Evolutionary conservation across 2,329 filamentous ascomycete species (phyloP), one percentile per base, ranked within the genome.

Genomic region (Phaeoacremonium minimum): DNA sequence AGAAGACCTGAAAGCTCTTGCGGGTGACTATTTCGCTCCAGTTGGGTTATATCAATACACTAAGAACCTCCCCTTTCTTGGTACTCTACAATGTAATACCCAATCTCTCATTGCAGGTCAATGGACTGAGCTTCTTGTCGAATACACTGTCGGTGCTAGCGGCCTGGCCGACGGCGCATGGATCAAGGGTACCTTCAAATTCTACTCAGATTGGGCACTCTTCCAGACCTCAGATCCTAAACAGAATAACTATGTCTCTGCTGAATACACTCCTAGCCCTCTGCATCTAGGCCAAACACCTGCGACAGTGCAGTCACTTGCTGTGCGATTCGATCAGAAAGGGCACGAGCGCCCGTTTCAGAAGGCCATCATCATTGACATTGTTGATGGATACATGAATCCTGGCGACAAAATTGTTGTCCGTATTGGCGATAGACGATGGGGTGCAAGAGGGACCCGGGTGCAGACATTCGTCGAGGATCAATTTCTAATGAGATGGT

Each of bases 161-260:
- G 55, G 53, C n/a, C 46, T 56, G 12, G 55, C 52, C 3, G 55
- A 58, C 37, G 55, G 58, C 3, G 57, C 57, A 4, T 61, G 53
- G 58, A 60, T 61, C 33, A 61, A 61, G 35, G 58, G 57, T 2
- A 61, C 58, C 0, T 61, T 61, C 49, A 60, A 61, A 30, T 61
- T 61, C 28, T 61, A 61, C 42, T 60, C 57, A 18, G 56, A 60
- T 41, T 60, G 56, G 57, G 55, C 54, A 4, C 40, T 59, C 2
- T 60, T 58, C 32, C 56, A 60, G 36, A 59, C 57, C 4, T 53
- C 58, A 1, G 47, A 58, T 34, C 47, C 44, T 4, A 44, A 18
- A 12, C 29, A 43, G 15, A 49, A 58, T 30, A 58, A 59, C 33
- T 58, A 59, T 35, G 48, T 60, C 6, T 56, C 53, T 11, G 53